phyloP scores from a whole-genome alignment of 2,329 filamentous ascomycete species.

The Sclerotinia sclerotiorum region DNA sequence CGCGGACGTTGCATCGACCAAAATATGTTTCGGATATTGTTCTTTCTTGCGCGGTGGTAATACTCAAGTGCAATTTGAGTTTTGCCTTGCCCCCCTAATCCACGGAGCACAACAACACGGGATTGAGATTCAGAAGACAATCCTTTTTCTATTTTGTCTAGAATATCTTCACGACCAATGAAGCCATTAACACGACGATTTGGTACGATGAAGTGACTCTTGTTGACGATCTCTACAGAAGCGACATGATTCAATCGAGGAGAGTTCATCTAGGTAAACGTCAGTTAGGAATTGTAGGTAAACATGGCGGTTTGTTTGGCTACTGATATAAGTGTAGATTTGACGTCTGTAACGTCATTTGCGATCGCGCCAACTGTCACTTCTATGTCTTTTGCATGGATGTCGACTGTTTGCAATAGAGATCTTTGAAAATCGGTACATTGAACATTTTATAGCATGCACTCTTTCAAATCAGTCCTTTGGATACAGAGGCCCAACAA shows the following conservation, averaged over 20 bases:
- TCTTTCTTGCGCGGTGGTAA: constrained; percentile 26
- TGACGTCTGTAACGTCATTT: background rate
- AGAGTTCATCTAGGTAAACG: background rate
- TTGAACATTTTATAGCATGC: background rate
- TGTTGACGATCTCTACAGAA: background rate
- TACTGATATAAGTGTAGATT: constrained; percentile 2
- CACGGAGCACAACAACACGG: constrained; percentile 28
- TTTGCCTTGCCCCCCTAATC: constrained; percentile 34
- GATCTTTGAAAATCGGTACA: background rate
- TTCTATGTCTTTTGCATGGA: background rate
- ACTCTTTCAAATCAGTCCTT: constrained; percentile 18
- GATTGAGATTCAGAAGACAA: constrained; percentile 17
- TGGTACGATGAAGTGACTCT: constrained; percentile 24
- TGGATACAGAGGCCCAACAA: constrained; percentile 17
- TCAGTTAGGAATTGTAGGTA: background rate
- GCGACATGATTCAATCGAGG: background rate
- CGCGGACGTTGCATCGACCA: constrained; percentile 31
- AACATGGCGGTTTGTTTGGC: background rate
- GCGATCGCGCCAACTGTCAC: background rate
- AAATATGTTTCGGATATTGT: constrained; percentile 24
- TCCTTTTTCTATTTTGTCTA: constrained; percentile 26
- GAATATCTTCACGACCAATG: constrained; percentile 29
- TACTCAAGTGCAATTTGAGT: constrained; percentile 33
- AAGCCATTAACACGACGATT: constrained; percentile 26
- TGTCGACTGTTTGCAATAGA: background rate